Conservation (phyloP, 1,284 basidiomycete species). For the Ganoderma resinaceum region DNA sequence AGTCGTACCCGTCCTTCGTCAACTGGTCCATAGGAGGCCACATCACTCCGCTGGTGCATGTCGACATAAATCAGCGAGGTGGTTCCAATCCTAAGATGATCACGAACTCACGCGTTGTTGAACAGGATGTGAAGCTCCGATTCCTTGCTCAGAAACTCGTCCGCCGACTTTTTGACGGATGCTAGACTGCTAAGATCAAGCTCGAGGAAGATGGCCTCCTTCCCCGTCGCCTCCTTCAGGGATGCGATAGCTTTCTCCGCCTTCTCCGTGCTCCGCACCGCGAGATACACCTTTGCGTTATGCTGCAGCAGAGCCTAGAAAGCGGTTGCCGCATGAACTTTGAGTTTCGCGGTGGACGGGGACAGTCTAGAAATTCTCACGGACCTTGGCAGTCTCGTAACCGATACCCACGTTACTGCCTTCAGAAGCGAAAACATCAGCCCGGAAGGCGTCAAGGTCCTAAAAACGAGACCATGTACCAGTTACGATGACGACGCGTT, state of each 20-base stretch:
- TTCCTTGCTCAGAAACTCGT: constrained; percentile 53
- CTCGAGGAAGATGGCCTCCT: constrained; percentile 50
- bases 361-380: background rate
- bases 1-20: constrained; percentile 55
- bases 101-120: constrained; percentile 54
- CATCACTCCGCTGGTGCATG: constrained; percentile 53
- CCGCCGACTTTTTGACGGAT: constrained; percentile 48
- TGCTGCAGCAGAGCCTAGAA: constrained; percentile 48
- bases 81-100: background rate
- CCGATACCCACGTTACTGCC: constrained; percentile 53
- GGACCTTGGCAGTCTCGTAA: constrained; percentile 41
- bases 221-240: constrained; percentile 46
- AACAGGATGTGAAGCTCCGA: constrained; percentile 55
- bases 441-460: background rate
- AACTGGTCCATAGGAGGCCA: constrained; percentile 41
- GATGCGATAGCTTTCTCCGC: constrained; percentile 51
- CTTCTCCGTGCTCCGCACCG: constrained; percentile 48
- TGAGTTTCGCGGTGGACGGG: background rate
- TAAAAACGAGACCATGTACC: constrained; percentile 32
- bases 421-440: constrained; percentile 2
- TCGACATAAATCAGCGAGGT: background rate
- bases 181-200: constrained; percentile 56
- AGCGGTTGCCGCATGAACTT: background rate
- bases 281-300: constrained; percentile 61
- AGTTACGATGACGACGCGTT: constrained; percentile 52